Evolutionary conservation across 352 stramenopile species (phyloP).

Genomic region (Pythium inflatum): DNA sequence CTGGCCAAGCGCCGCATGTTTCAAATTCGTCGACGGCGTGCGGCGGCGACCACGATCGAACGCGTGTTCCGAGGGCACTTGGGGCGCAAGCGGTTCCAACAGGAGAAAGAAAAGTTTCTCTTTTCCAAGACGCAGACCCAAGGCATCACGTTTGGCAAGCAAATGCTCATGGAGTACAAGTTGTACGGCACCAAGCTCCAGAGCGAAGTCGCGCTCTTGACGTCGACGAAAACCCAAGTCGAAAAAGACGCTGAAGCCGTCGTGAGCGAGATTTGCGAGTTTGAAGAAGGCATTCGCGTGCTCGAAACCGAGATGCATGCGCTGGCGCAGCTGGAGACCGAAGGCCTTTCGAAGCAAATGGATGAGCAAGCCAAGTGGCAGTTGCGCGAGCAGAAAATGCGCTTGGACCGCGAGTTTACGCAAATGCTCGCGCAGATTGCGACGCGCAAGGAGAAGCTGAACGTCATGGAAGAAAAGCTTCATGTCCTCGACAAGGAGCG

Average conservation of each 20-base stretch:
- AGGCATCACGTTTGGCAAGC: conserved; percentile 94
- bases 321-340: conserved; percentile 90
- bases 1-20: conserved; percentile 45
- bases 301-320: conserved; percentile 94
- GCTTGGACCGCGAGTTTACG: conserved; percentile 93
- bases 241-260: conserved; percentile 90
- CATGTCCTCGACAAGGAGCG: conserved; percentile 84
- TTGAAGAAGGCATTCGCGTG: conserved; percentile 90
- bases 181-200: conserved; percentile 94
- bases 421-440: conserved; percentile 93
- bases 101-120: conserved; percentile 94
- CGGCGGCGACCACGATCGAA: conserved; percentile 68
- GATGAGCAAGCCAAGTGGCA: conserved; percentile 90
- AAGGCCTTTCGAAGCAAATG: conserved; percentile 72
- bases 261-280: conserved; percentile 93
- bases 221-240: conserved; percentile 86
- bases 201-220: conserved; percentile 92
- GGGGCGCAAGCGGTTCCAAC: conserved; percentile 55
- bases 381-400: conserved; percentile 91
- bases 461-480: conserved; percentile 87
- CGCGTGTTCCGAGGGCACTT: conserved; percentile 63
- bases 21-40: conserved; percentile 40
- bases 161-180: conserved; percentile 97
- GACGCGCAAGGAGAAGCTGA: conserved; percentile 89
- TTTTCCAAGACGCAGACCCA: conserved; percentile 94